Conservation (phyloP, 1,284 basidiomycete genomes). For the Rhizopogon parksii region DNA sequence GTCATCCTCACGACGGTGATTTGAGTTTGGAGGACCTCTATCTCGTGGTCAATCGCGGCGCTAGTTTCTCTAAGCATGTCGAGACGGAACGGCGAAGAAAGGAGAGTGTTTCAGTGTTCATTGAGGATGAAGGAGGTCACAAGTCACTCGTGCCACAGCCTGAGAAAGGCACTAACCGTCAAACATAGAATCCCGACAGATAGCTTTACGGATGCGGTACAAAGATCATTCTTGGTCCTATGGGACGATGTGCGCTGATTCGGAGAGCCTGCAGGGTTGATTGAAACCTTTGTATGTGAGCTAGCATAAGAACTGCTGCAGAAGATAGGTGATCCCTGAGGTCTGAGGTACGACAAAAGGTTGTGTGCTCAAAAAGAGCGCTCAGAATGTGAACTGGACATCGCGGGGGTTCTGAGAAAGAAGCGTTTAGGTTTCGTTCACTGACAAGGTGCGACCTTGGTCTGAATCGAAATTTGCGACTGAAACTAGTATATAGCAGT, state of each 20-base stretch:
- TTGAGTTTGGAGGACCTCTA: conserved; percentile 31
- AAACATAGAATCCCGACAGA: too few species aligned
- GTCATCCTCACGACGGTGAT: conserved; percentile 33
- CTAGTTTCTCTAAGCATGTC: conserved; percentile 8
- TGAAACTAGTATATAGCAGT: not conserved
- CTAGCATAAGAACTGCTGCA: conserved; percentile 11
- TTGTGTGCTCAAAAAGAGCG: conserved; percentile 5
- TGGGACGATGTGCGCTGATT: too few species aligned
- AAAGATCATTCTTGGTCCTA: too few species aligned
- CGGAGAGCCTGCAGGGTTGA: too few species aligned
- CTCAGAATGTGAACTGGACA: conserved; percentile 11
- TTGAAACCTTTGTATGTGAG: conserved; percentile 8
- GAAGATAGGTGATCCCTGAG: conserved; percentile 10
- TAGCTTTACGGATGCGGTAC: too few species aligned
- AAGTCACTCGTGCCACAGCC: too few species aligned
- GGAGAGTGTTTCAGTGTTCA: not conserved
- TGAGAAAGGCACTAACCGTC: too few species aligned
- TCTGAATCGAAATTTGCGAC: conserved; percentile 12
- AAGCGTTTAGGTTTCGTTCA: not conserved
- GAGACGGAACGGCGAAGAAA: not conserved
- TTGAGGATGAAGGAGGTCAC: too few species aligned
- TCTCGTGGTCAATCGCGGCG: conserved; percentile 28
- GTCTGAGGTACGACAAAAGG: conserved; percentile 1
- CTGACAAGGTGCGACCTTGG: conserved; percentile 3
- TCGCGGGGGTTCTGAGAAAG: not conserved